phyloP scores from a whole-genome alignment of 192 early-diverging fungal species.

The Coemansia sp. region DNA sequence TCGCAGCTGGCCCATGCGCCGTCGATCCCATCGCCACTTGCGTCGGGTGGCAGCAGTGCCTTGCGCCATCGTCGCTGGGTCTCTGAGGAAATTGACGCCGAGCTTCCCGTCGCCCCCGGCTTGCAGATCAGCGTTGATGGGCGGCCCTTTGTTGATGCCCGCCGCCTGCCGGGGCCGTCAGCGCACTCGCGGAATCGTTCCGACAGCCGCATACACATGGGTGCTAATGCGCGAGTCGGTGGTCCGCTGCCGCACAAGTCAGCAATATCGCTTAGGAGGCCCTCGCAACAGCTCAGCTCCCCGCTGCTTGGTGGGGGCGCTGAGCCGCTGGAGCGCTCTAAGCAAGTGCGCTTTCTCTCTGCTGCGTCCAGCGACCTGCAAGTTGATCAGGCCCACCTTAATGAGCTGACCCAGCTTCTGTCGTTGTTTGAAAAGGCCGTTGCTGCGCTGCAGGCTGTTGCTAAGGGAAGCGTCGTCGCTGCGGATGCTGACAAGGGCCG shows the following conservation, averaged over 20 bases:
- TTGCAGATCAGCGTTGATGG: constrained; percentile 10
- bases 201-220: constrained; percentile 31
- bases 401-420: constrained; percentile 36
- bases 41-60: constrained; percentile 12
- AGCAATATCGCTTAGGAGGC: constrained; percentile 25
- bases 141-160: background rate
- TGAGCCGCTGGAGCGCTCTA: constrained; percentile 26
- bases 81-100: constrained; percentile 37
- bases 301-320: background rate
- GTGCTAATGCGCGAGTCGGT: background rate
- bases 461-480: background rate
- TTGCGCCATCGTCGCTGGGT: constrained; percentile 46
- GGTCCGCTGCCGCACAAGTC: constrained; percentile 23
- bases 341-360: constrained; percentile 43
- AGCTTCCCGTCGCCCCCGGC: background rate
- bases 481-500: background rate
- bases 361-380: constrained; percentile 5
- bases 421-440: constrained; percentile 36
- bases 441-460: constrained; percentile 10
- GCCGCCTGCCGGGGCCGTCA: background rate
- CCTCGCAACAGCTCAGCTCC: background rate
- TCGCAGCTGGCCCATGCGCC: constrained; percentile 35
- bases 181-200: constrained; percentile 41
- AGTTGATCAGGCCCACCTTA: constrained; percentile 33
- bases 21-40: constrained; percentile 35